Base-by-base conservation (phyloP, 2,329 filamentous ascomycete species). In the Geosmithia morbida region DNA sequence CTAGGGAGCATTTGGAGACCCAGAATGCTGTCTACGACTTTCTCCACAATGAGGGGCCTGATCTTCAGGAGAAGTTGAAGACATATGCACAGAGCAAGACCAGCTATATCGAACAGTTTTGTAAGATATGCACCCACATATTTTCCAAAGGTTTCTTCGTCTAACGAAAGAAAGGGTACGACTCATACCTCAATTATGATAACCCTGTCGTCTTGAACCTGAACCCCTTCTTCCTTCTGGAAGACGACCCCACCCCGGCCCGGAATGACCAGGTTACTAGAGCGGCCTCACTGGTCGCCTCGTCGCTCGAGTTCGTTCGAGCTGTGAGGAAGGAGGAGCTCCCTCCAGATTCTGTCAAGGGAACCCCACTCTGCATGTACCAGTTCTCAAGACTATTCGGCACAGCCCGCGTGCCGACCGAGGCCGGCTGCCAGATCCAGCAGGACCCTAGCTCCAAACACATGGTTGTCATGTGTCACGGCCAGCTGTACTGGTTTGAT, bases 401-500 rank as follows among this genome's bases (percentile, higher is more conserved):
- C 46, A 97, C 92, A 1, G 89, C 92, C 43, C 80, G 92, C 54
- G 86, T 98, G 8, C 92, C 92, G 0, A 97, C 90, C 1, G 87
- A 94, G 29, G 83, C 92, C 59, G 92, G 92, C 5, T 98, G 92
- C 61, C 85, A 95, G 55, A 97, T 98, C 57, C 88, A 89, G 52
- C 89, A 97, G 61, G 89, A 97, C 57, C 85, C 88, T 1, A 78
- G 82, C n/a, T 87, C 90, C 3, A 94, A 88, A 66, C 92, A 98
- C 62, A 72, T 98, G 39, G 85, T 96, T 10, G 87, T 97, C 42
- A 75, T 97, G 66, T 94, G 87, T 59, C 86, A 90, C 53, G 92
- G 92, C 2, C 92, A 98, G 55, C 89, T 97, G 58, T 98, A 98
- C 66, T 97, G 90, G 90, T 98, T 98, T 57, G 92, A 98, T 62